A percentile compares a stretch with the other conserved stretches of the same genome.
These are phyloP conservation scores for Scopulariopsis brevicaulis DNA, from an alignment of 2,329 filamentous ascomycete species.

Conservation along the genomic window DNA sequence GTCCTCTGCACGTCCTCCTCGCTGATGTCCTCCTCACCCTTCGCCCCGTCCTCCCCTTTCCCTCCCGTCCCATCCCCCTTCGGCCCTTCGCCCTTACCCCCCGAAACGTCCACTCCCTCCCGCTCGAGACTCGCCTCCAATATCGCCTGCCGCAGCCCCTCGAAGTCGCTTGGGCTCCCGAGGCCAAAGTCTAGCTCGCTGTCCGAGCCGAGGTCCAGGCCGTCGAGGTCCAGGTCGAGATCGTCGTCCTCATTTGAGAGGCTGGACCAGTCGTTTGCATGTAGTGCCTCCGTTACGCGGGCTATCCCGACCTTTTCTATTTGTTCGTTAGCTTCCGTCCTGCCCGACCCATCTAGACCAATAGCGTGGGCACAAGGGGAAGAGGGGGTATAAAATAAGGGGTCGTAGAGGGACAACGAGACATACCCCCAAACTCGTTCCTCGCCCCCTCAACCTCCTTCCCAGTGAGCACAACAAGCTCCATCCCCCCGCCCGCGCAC, in stretches of 20 bases:
- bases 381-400: background rate
- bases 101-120: conserved; percentile 11
- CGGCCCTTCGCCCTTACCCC: background rate
- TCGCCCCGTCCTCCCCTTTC: conserved; percentile 1
- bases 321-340: background rate
- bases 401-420: background rate
- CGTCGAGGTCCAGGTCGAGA: conserved; percentile 13
- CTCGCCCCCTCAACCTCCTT: conserved; percentile 22
- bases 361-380: background rate
- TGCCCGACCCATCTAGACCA: background rate
- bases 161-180: conserved; percentile 37
- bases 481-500: conserved; percentile 43
- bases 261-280: conserved; percentile 52
- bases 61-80: conserved; percentile 2
- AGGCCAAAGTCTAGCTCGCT: conserved; percentile 18
- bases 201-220: conserved; percentile 19
- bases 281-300: conserved; percentile 47
- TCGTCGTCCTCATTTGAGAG: conserved; percentile 18
- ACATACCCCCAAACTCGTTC: conserved; percentile 49
- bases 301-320: conserved; percentile 48
- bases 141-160: conserved; percentile 38
- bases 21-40: conserved; percentile 22
- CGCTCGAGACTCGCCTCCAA: conserved; percentile 25
- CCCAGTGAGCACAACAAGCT: conserved; percentile 45
- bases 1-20: conserved; percentile 46